These are phyloP conservation scores for Acer yangbiense DNA, from an alignment of 345 rosid species.

Conservation along the genomic window DNA sequence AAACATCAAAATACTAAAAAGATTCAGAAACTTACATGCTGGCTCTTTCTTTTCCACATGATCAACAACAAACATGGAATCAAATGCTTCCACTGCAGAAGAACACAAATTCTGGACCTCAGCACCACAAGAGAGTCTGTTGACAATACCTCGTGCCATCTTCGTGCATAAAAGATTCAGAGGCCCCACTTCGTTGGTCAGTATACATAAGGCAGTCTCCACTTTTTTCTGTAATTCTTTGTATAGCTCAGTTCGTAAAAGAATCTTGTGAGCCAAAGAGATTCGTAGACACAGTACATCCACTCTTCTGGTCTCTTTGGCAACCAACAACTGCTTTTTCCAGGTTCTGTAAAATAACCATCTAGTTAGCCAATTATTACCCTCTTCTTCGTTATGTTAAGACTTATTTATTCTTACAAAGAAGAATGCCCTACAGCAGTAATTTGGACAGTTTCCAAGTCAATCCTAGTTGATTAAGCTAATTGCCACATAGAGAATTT, in stretches of 20 bases:
- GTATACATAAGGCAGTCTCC: conserved; percentile 51
- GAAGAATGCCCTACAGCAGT: not conserved
- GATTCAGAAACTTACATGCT: conserved; percentile 40
- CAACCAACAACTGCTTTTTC: conserved; percentile 70
- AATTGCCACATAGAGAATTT: not conserved
- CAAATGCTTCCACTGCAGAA: conserved; percentile 60
- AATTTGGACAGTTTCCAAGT: not conserved
- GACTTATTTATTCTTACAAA: not conserved
- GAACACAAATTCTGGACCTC: conserved; percentile 75
- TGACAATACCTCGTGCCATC: conserved; percentile 80
- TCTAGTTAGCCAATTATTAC: conserved; percentile 1
- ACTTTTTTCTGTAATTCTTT: conserved; percentile 43
- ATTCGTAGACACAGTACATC: conserved; percentile 72
- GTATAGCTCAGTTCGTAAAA: conserved; percentile 48
- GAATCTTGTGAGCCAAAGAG: conserved; percentile 57
- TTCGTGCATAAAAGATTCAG: conserved; percentile 58
- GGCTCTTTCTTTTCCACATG: conserved; percentile 23
- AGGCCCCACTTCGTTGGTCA: conserved; percentile 73
- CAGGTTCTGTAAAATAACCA: conserved; percentile 42
- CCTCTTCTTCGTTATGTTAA: not conserved
- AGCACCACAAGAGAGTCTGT: conserved; percentile 70
- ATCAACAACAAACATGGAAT: conserved; percentile 30
- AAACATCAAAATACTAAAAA: not conserved
- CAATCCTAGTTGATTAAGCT: not conserved
- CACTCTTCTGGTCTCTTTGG: conserved; percentile 84